Evolutionary conservation across 2,329 filamentous ascomycete species (phyloP), one percentile per base, ranked within the genome.

Genomic region (Fusarium multiceps): DNA sequence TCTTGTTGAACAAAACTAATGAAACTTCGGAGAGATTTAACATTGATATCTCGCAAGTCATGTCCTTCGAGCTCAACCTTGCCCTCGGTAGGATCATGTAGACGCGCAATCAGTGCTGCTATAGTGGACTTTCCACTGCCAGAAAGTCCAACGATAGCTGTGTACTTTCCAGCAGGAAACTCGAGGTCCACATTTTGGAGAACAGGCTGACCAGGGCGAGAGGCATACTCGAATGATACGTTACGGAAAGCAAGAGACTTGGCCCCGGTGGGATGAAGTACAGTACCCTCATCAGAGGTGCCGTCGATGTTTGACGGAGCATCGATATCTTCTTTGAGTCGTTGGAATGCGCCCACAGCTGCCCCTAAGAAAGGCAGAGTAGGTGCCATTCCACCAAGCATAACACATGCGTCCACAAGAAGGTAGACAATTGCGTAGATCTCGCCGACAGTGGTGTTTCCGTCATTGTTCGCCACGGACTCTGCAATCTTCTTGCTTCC

Each of bases 371-470:
- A 85, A 25, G 88, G 87, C 10, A 91, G 79, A 53, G 89, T 85
- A 0, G 89, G 89, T 0, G 88, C 88, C 51, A 90, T 86, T 59
- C 86, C 84, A 28, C 88, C 87, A 20, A 91, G 81, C 41, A 90
- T 85, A 49, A 91, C 86, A 11, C 87, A 88, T 23, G 88, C 87
- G 66, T 90, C 88, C 2, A 90, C 82, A 13, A 90, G 86, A 42
- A 90, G 80, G 58, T 90, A 89, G 7, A 90, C 63, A 7, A 71
- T 65, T 30, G 66, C 57, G 20, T 87, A 51, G 21, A 88, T 81
- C 27, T 80, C 75, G 27, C 83, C 83, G 11, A 84, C 79, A 1
- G 80, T 81, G 2, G 79, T 74, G 20, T 77, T 78, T 47, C 75
- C 70, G 4, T 73, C 68, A 23, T 75, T 72, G 5, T 77, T 77